Evolutionary conservation across 192 early-diverging fungal species (phyloP), one percentile per base, ranked within the genome.

Genomic region (Chytriomyces hyalinus): DNA sequence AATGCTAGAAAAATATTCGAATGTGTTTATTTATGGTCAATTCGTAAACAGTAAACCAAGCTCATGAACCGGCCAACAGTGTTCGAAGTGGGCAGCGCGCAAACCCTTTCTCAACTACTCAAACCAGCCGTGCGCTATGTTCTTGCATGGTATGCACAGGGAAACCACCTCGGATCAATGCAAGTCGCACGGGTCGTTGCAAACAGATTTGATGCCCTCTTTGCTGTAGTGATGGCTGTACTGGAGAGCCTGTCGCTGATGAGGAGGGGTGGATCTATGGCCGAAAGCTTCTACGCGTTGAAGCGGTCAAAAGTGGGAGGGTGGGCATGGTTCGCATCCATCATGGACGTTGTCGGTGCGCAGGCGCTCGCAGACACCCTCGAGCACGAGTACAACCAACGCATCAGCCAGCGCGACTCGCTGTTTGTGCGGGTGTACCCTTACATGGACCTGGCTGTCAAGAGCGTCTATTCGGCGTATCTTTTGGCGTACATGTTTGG

Each of bases 251-350:
- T 49, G 24, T 10, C 53, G 22, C 22, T 65, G 68, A 11, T 62
- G 15, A 13, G n/a, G 20, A 71, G 51, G 24, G 26, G 51, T 36
- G 91, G 85, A 0, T 93, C 93, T 11, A 94, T 94, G 81, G 89
- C 94, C n/a, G 96, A 97, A 82, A 91, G 93, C 82, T 96, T 97
- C 84, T 97, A 97, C 81, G 95, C 95, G 5, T 79, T 93, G 26
- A 94, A 49, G 15, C 67, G 76, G 13, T 28, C 22, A 6, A 15
- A 62, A 6, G 15, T 87, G 90, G 79, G 76, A 47, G 82, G 90
- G 73, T 86, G 87, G 78, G 69, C 77, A 61, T 94, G 93, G 36
- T 2, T 36, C 36, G 36, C 36, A 36, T 6, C 78, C 94, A 11
- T 64, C 88, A 6, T 83, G 92, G 17, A 82, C 94, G 46, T 90